Percentiles rank a stretch among this genome's conserved stretches.
These are phyloP conservation scores for Ascochyta pisi DNA, from an alignment of 2,329 filamentous ascomycete genomes.

Conservation along the genomic window DNA sequence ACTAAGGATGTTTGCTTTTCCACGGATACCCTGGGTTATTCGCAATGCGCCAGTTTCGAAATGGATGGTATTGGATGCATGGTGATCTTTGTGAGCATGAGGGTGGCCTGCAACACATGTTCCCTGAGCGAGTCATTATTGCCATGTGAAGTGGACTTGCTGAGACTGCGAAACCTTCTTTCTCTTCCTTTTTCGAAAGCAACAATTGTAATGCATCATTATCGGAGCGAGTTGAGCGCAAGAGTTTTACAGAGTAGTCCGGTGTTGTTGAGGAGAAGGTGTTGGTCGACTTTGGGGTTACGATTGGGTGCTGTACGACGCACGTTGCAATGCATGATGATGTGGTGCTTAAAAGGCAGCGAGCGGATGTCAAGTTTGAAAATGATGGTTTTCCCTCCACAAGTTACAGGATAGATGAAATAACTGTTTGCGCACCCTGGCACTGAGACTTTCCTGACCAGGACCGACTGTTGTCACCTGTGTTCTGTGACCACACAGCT, in stretches of 20 bases:
- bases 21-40: slow-evolving; percentile 27
- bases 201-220: slow-evolving; percentile 20
- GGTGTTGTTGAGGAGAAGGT: slow-evolving; percentile 3
- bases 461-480: not conserved
- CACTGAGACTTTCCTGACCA: not conserved
- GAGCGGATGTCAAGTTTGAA: slow-evolving; percentile 5
- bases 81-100: not conserved
- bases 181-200: slow-evolving; percentile 18
- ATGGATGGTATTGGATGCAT: not conserved
- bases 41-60: slow-evolving; percentile 8
- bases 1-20: slow-evolving; percentile 46
- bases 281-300: not conserved
- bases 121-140: not conserved
- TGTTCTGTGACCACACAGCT: not conserved
- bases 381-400: slow-evolving; percentile 6
- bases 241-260: not conserved
- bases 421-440: slow-evolving; percentile 5
- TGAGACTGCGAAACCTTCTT: slow-evolving; percentile 5
- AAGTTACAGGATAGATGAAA: slow-evolving; percentile 18
- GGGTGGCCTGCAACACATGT: not conserved
- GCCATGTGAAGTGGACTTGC: slow-evolving; percentile 1
- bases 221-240: not conserved
- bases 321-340: slow-evolving; percentile 6
- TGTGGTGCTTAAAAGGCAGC: slow-evolving; percentile 1
- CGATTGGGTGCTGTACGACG: not conserved